These are phyloP conservation scores for Globisporangium acanthophoron DNA, from an alignment of 352 stramenopile species.

Conservation along the genomic window DNA sequence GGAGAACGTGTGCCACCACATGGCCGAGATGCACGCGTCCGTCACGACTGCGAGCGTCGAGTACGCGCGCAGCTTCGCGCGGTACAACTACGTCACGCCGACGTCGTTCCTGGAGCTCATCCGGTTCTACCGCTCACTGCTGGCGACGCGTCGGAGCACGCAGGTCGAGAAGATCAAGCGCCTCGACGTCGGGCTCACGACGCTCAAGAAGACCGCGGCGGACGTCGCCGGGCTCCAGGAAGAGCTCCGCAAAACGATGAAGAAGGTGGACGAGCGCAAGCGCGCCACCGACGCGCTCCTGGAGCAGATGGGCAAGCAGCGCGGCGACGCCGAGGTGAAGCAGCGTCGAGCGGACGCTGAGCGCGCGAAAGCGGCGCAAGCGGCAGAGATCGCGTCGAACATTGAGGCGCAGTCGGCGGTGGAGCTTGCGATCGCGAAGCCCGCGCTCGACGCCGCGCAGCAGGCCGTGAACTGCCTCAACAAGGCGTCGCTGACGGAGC, in stretches of 20 bases:
- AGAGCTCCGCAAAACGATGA: slow-evolving; percentile 86
- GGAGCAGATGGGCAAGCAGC: slow-evolving; percentile 87
- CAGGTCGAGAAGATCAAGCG: slow-evolving; percentile 65
- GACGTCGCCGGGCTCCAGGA: slow-evolving; percentile 78
- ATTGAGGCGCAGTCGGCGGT: slow-evolving; percentile 68
- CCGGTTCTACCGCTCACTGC: slow-evolving; percentile 85
- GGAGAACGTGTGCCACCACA: slow-evolving; percentile 91
- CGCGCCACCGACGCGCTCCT: slow-evolving; percentile 80
- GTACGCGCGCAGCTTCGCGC: slow-evolving; percentile 69
- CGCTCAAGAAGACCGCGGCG: slow-evolving; percentile 73
- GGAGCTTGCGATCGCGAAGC: slow-evolving; percentile 77
- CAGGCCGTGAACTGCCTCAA: slow-evolving; percentile 88
- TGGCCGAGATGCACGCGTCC: slow-evolving; percentile 89
- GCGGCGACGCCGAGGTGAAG: slow-evolving; percentile 85
- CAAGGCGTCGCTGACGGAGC: slow-evolving; percentile 83
- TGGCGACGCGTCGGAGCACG: slow-evolving; percentile 48
- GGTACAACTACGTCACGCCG: slow-evolving; percentile 92
- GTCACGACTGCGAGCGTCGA: slow-evolving; percentile 71
- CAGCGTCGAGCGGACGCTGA: slow-evolving; percentile 79
- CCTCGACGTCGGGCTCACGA: slow-evolving; percentile 80
- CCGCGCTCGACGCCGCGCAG: slow-evolving; percentile 74
- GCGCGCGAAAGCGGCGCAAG: slow-evolving; percentile 60
- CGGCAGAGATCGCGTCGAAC: slow-evolving; percentile 52
- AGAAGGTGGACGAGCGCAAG: slow-evolving; percentile 90
- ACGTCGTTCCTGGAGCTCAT: slow-evolving; percentile 92